Percentiles rank a stretch among this genome's conserved stretches.
Evolutionary conservation across 768 basidiomycete genomes (phyloP).

Genomic region (Kondoa subrosea): DNA sequence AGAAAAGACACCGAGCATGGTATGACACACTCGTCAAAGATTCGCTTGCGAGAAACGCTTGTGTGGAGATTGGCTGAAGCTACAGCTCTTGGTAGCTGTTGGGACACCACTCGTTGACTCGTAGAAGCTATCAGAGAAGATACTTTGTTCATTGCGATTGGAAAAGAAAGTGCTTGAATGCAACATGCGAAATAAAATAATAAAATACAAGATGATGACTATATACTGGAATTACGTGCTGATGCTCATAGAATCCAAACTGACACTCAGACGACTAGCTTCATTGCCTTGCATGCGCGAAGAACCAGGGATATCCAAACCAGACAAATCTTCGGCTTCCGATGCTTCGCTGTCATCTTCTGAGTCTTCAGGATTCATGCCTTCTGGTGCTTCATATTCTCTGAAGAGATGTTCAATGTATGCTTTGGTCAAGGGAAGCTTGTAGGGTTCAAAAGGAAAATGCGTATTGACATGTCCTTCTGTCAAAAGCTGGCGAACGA

Average conservation of each 20-base stretch:
- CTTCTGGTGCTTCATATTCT: slow-evolving; percentile 65
- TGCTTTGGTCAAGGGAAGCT: slow-evolving; percentile 54
- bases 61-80: neutral
- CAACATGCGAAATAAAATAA: too few species aligned
- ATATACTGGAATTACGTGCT: neutral
- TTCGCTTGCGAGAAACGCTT: neutral
- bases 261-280: neutral
- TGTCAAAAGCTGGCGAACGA: slow-evolving; percentile 10
- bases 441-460: slow-evolving; percentile 97
- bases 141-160: neutral
- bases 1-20: neutral
- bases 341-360: slow-evolving; percentile 20
- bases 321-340: slow-evolving; percentile 18
- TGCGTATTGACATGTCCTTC: slow-evolving; percentile 52
- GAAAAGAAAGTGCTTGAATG: too few species aligned
- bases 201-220: too few species aligned
- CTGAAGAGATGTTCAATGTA: slow-evolving; percentile 74
- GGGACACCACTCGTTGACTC: neutral
- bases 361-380: slow-evolving; percentile 42
- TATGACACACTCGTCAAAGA: slow-evolving; percentile 4
- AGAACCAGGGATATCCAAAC: neutral
- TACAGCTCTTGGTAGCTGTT: neutral
- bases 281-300: too few species aligned
- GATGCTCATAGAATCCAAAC: neutral
- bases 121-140: neutral